A percentile compares a stretch with the other conserved stretches of the same genome.
These are phyloP conservation scores for Candida dendrica DNA, from an alignment of 805 yeast genomes.

Conservation along the genomic window DNA sequence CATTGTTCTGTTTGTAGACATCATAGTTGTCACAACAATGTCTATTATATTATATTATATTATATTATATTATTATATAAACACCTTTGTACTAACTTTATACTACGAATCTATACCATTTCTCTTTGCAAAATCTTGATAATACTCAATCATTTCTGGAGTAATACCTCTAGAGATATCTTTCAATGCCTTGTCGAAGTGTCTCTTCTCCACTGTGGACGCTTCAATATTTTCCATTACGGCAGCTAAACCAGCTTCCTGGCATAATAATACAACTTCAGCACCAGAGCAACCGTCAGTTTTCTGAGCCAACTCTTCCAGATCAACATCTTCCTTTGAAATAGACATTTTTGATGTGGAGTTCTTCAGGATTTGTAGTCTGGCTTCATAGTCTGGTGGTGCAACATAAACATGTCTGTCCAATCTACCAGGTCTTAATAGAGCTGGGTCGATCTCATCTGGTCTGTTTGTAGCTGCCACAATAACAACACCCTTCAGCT, in stretches of 20 bases:
- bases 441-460: constrained; percentile 98
- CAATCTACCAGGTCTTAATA: constrained; percentile 97
- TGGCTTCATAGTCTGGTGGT: constrained; percentile 91
- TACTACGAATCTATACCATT: constrained; percentile 14
- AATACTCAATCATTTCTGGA: constrained; percentile 75
- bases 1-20: too few species aligned
- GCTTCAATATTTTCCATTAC: constrained; percentile 70
- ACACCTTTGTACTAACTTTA: too few species aligned
- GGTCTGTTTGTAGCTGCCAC: constrained; percentile 99
- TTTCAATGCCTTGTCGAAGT: constrained; percentile 63
- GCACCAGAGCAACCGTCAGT: constrained; percentile 97
- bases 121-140: constrained; percentile 35
- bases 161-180: constrained; percentile 78
- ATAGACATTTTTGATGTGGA: constrained; percentile 60
- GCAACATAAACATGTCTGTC: constrained; percentile 98
- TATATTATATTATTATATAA: too few species aligned
- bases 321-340: constrained; percentile 34
- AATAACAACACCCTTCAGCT: constrained; percentile 96
- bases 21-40: too few species aligned
- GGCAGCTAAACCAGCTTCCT: constrained; percentile 94
- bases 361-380: constrained; percentile 83
- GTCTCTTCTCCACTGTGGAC: constrained; percentile 45
- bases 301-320: constrained; percentile 45
- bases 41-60: too few species aligned
- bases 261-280: constrained; percentile 84